Conservation (phyloP, 176 grass and related monocot species). For the Chloris gayana region DNA sequence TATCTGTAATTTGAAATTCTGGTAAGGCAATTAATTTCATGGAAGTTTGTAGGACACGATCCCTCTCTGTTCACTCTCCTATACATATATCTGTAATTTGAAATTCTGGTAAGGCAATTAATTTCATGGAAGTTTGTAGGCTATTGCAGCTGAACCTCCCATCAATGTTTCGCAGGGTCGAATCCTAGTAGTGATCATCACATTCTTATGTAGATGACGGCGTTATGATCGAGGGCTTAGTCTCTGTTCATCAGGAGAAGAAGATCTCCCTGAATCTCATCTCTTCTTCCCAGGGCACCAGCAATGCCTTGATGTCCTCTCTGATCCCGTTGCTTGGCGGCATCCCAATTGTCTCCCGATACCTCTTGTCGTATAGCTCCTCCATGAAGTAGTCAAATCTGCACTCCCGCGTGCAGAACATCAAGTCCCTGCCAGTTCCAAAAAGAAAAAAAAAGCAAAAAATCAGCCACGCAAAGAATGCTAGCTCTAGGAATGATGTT, state of each 20-base stretch:
- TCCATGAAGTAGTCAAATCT: slow-evolving; percentile 35
- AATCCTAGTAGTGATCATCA: too few species aligned
- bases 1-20: too few species aligned
- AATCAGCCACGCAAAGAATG: not conserved
- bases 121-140: too few species aligned
- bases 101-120: too few species aligned
- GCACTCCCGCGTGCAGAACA: slow-evolving; percentile 35
- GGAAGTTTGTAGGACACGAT: too few species aligned
- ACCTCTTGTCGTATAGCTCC: slow-evolving; percentile 37
- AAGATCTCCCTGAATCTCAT: slow-evolving; percentile 39
- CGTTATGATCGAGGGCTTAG: not conserved
- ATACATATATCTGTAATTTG: too few species aligned
- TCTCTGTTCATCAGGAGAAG: not conserved
- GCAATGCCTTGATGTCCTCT: not conserved
- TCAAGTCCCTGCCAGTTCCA: slow-evolving; percentile 20
- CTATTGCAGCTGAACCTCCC: too few species aligned
- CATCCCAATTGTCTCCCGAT: not conserved
- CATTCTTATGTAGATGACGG: not conserved
- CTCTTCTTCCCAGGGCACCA: not conserved
- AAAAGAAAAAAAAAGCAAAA: not conserved
- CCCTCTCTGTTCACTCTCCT: too few species aligned
- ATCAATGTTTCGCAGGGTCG: too few species aligned
- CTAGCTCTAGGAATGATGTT: not conserved
- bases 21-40: too few species aligned
- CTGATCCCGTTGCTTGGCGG: not conserved